Base-by-base conservation (phyloP, 345 rosid genomes). In the Boechera divaricarpa region DNA sequence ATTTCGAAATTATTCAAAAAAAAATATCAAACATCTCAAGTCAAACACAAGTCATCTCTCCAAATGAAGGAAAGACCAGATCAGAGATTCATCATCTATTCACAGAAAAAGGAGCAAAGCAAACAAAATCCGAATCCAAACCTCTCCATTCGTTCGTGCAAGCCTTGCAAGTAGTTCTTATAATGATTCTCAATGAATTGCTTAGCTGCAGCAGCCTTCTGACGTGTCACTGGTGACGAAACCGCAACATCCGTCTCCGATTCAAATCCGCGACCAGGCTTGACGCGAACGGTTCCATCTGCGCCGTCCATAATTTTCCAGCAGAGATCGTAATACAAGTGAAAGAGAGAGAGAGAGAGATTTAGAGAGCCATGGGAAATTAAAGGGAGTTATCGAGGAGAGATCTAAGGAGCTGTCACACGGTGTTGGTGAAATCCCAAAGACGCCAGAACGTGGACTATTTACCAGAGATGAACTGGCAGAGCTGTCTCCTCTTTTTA, bases 151-250 rank as follows among this genome's bases (percentile, higher is more conserved):
- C 98, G 97, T 75, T 94, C 98, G 82, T 87, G 98, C 69, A 94
- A 73, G 56, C 98, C 98, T 88, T 94, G 98, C 81, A 87, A 84
- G 82, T 90, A 78, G 61, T 94, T 94, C 85, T 92, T 94, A 61
- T 92, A 94, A 77, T 94, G 98, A 82, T 94, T 94, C 92, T 94
- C 98, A 12, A 94, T 94, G 71, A 94, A 94, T 84, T 94, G 97
- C 68, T 94, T 94, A 28, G 98, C 98, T 21, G 98, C 98, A 21
- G 97, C 98, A 1, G 98, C 94, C 64, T 94, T 94, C 87, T 94
- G 98, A 69, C 91, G 84, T 5, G 98, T 94, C 6, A 94, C 97
- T 61, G 98, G 98, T 4, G 98, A 94, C 3, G 98, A 94, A 64
- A 86, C 97, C 39, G 93, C 89, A 33, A 80, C 88, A 66, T 92